phyloP scores from a whole-genome alignment of 257 asterid genomes.

The Solanum etuberosum region DNA sequence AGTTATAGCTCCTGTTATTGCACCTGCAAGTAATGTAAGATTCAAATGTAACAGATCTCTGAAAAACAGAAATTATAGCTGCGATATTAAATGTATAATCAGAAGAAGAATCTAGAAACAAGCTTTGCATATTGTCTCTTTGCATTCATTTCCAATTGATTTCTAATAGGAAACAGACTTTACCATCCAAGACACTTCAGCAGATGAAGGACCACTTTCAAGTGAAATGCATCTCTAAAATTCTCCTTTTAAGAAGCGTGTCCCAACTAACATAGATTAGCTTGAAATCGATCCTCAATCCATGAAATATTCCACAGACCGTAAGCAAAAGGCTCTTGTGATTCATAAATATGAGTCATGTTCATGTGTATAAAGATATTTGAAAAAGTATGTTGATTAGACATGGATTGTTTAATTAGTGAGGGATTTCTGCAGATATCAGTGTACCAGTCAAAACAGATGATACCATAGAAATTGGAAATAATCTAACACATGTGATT shows the following conservation, averaged over 20 bases:
- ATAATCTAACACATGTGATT: not conserved
- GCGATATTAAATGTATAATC: not conserved
- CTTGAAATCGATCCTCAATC: not conserved
- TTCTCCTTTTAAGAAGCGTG: not conserved
- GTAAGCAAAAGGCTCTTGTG: not conserved
- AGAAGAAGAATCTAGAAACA: not conserved
- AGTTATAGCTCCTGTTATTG: slow-evolving; percentile 58
- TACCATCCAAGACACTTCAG: not conserved
- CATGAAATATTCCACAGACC: not conserved
- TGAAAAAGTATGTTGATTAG: not conserved
- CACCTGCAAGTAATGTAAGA: slow-evolving; percentile 24
- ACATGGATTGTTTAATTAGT: not conserved
- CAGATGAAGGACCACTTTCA: not conserved
- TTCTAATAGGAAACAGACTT: not conserved
- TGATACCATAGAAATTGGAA: not conserved
- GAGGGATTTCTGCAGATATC: not conserved
- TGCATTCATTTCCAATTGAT: not conserved
- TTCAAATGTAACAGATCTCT: not conserved
- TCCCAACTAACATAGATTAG: not conserved
- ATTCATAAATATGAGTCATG: not conserved
- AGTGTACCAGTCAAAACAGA: not conserved
- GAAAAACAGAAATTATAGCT: not conserved
- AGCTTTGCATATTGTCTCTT: not conserved
- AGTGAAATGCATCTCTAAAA: not conserved
- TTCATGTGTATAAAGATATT: not conserved